Conservation (phyloP, 495 filamentous ascomycete species). For the Aspergillus bertholletiae region DNA sequence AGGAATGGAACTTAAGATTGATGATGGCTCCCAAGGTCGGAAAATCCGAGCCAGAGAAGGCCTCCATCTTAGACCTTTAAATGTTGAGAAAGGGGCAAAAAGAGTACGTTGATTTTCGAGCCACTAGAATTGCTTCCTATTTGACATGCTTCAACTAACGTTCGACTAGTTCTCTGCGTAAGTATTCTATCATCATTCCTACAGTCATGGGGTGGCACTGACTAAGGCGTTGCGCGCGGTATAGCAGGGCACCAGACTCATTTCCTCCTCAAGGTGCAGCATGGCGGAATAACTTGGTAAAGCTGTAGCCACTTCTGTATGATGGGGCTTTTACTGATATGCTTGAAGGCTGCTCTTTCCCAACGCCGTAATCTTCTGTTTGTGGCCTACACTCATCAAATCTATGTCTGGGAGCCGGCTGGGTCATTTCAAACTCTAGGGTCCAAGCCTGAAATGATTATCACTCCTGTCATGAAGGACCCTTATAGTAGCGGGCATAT, state of each 20-base stretch:
- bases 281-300: conserved; percentile 53
- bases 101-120: conserved; percentile 26
- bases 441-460: conserved; percentile 56
- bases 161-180: conserved; percentile 20
- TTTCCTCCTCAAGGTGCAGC: conserved; percentile 28
- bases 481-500: conserved; percentile 51
- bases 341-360: conserved; percentile 48
- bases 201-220: background rate
- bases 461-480: conserved; percentile 57
- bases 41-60: conserved; percentile 14
- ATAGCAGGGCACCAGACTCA: conserved; percentile 26
- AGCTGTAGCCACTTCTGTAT: background rate
- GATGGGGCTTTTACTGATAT: conserved; percentile 1
- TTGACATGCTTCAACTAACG: conserved; percentile 1
- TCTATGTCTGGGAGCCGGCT: conserved; percentile 71
- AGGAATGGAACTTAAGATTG: conserved; percentile 24
- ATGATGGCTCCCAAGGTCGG: background rate
- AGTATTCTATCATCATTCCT: conserved; percentile 1
- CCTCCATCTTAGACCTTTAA: conserved; percentile 26
- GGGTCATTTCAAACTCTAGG: conserved; percentile 64
- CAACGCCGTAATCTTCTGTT: conserved; percentile 69
- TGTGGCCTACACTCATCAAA: conserved; percentile 64
- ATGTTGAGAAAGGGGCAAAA: conserved; percentile 32
- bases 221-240: conserved; percentile 2
- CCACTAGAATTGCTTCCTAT: background rate